phyloP scores from a whole-genome alignment of 2,329 filamentous ascomycete genomes.

The Alternaria sp. region DNA sequence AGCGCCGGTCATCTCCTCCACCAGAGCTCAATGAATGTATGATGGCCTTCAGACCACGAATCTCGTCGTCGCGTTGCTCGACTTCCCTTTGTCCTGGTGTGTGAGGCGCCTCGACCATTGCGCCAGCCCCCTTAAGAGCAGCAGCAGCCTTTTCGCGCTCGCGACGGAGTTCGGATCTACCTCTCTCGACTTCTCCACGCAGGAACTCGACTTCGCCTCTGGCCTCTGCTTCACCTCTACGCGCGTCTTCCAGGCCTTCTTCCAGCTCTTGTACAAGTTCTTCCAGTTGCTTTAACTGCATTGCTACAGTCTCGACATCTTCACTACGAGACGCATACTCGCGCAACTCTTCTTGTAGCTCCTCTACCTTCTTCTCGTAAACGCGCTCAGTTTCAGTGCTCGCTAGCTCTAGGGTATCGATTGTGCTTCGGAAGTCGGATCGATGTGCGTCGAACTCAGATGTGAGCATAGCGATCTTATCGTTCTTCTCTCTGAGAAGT shows the following conservation, averaged over 20 bases:
- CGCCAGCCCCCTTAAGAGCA: constrained; percentile 63
- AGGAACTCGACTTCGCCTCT: constrained; percentile 96
- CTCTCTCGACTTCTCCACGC: constrained; percentile 91
- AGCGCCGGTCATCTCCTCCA: constrained; percentile 55
- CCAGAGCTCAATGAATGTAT: constrained; percentile 93
- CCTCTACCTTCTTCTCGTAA: constrained; percentile 92
- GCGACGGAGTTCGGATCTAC: constrained; percentile 83
- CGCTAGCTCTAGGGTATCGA: constrained; percentile 94
- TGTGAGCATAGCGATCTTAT: constrained; percentile 92
- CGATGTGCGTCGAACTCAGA: constrained; percentile 94
- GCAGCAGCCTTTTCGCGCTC: constrained; percentile 84
- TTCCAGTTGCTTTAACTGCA: constrained; percentile 92
- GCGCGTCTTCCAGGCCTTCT: constrained; percentile 93
- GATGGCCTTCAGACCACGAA: constrained; percentile 94
- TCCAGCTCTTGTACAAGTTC: constrained; percentile 96
- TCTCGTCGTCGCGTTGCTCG: constrained; percentile 96
- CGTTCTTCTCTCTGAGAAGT: constrained; percentile 93
- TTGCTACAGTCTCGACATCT: constrained; percentile 90
- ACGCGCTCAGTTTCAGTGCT: constrained; percentile 95
- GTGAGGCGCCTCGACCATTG: constrained; percentile 54
- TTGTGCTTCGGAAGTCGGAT: constrained; percentile 95
- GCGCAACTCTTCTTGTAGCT: constrained; percentile 81
- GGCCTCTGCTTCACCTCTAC: constrained; percentile 93
- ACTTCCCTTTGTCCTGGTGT: constrained; percentile 72
- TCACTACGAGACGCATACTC: constrained; percentile 84